Evolutionary conservation across 208 protist species (phyloP).

Genomic region (Leishmania major): DNA sequence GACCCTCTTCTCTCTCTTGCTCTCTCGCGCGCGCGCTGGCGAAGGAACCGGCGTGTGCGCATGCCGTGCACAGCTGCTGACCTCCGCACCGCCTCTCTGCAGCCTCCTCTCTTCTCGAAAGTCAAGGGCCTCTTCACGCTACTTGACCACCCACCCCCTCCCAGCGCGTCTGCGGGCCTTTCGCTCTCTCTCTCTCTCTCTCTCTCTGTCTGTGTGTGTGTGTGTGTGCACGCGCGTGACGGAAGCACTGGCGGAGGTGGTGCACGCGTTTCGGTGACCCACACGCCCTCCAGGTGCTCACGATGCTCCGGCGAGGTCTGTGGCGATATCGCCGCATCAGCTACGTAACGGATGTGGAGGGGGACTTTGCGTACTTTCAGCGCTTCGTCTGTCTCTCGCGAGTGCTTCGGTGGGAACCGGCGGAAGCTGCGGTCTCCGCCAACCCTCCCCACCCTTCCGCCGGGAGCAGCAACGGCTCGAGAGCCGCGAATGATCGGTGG

Average conservation of each 20-base stretch:
- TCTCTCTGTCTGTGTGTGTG: background rate
- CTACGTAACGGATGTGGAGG: constrained; percentile 92
- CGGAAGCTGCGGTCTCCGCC: background rate
- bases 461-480: background rate
- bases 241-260: background rate
- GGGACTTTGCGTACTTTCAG: constrained; percentile 81
- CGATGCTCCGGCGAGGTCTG: constrained; percentile 36
- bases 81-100: background rate
- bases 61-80: background rate
- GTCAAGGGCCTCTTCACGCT: background rate
- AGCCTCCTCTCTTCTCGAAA: background rate
- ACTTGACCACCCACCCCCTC: background rate
- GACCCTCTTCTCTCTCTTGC: too few relatives aligned
- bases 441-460: background rate
- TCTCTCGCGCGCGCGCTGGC: background rate
- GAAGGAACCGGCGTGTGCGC: background rate
- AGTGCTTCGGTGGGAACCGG: constrained; percentile 25
- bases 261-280: background rate
- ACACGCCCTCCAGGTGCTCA: background rate
- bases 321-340: constrained; percentile 34
- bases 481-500: constrained; percentile 1
- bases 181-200: background rate
- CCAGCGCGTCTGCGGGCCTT: background rate
- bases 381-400: constrained; percentile 53
- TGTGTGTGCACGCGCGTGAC: too few relatives aligned